These are phyloP conservation scores for Botrytis pseudocinerea DNA, from an alignment of 2,329 filamentous ascomycete species.

Conservation along the genomic window DNA sequence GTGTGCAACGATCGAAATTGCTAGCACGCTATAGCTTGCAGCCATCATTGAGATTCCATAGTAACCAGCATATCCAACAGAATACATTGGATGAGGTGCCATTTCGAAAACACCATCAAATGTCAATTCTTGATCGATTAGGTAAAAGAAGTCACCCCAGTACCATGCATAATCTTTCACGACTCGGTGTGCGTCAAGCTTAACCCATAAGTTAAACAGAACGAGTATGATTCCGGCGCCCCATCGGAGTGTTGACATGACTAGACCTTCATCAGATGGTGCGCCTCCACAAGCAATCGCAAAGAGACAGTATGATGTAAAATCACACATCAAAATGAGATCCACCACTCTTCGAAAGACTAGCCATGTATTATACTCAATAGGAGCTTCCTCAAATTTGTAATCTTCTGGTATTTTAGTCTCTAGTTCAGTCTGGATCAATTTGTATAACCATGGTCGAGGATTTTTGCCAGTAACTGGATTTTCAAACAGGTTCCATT, in stretches of 20 bases:
- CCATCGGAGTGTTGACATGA: conserved; percentile 77
- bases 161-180: conserved; percentile 99
- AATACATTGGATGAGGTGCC: conserved; percentile 98
- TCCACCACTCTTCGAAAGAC: conserved; percentile 94
- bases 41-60: conserved; percentile 99
- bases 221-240: conserved; percentile 73
- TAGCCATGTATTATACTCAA: conserved; percentile 99
- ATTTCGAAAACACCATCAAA: conserved; percentile 99
- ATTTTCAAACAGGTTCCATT: conserved; percentile 82
- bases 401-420: conserved; percentile 94
- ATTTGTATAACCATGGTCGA: conserved; percentile 75
- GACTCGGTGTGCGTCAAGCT: conserved; percentile 93
- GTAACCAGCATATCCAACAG: conserved; percentile 94
- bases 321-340: conserved; percentile 98
- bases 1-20: conserved; percentile 95
- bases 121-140: conserved; percentile 95
- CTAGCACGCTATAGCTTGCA: conserved; percentile 94
- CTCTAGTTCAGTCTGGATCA: conserved; percentile 88
- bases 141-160: conserved; percentile 99
- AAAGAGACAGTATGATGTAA: conserved; percentile 94
- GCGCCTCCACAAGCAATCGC: conserved; percentile 81
- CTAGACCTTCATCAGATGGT: conserved; percentile 68
- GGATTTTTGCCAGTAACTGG: conserved; percentile 80
- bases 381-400: conserved; percentile 84
- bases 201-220: conserved; percentile 97